Evolutionary conservation across 768 basidiomycete genomes (phyloP), one percentile per base, ranked within the genome.

Genomic region (Podaxis sp.): DNA sequence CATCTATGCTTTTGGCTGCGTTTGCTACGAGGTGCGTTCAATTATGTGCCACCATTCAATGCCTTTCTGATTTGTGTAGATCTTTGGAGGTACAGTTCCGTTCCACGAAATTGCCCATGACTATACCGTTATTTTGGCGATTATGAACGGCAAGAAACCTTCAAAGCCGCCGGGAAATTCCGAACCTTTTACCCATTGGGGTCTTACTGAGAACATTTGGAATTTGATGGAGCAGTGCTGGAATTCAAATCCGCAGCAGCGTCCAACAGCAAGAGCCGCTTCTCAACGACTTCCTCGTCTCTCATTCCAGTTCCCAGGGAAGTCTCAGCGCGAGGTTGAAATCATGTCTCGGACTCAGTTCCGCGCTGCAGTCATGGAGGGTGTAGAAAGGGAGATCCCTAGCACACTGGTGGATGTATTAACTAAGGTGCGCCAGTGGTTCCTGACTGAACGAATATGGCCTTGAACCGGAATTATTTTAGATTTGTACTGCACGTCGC

Each of bases 1-100:
- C 59, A 71, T 81, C 58, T 81, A 81, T 62, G 74, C 80, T 0
- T 70, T 76, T 41, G 77, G 71, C 25, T 80, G 77, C 55, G 77
- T 78, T 2, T 75, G 75, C 43, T 80, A 78, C 37, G 75, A 70
- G 68, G 77, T 75, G 19, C 27, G 55, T 37, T 17, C 43, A 29
- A 25, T n/a, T 33, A 17, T 15, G 11, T 27, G 15, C 13, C 50
- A 47, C 37, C 37, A 24, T 40, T 8, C 22, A 54, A 15, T 5
- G 3, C 1, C 38, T 5, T 49, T 41, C 22, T 25, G 36, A 47
- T n/a, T 19, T 12, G 22, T 50, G 4, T 55, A 74, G 74, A 68
- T 74, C 2, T 72, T 70, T 52, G 67, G 68, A 0, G 70, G 69
- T 7, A 57, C 65, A 1, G 55, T 68, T 13, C 75, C 75, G 15